Evolutionary conservation across 2,329 filamentous ascomycete species (phyloP).

Genomic region (Parastagonospora avenae): DNA sequence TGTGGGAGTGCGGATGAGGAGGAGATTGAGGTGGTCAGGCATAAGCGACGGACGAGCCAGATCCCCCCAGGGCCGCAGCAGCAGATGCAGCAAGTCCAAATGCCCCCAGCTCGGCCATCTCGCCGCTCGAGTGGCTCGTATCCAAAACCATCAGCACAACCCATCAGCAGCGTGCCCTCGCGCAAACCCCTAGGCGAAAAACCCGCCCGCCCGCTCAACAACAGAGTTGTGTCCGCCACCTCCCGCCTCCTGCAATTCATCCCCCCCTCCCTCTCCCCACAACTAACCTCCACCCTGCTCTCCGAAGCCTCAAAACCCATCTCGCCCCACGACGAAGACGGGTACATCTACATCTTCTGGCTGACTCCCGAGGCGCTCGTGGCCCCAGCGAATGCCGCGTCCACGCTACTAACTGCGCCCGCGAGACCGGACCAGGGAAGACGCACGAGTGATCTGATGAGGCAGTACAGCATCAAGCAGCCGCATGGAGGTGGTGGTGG

Average conservation of each 20-base stretch:
- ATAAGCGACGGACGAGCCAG: slow-evolving; percentile 41
- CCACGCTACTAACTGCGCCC: slow-evolving; percentile 58
- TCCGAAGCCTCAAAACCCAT: slow-evolving; percentile 78
- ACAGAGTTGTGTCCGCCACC: slow-evolving; percentile 38
- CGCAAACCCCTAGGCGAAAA: slow-evolving; percentile 36
- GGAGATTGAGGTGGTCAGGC: slow-evolving; percentile 51
- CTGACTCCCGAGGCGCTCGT: slow-evolving; percentile 70
- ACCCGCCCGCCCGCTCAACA: slow-evolving; percentile 28
- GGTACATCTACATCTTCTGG: slow-evolving; percentile 99
- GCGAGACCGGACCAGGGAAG: slow-evolving; percentile 44
- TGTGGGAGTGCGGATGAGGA: slow-evolving; percentile 47
- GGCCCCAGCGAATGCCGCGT: slow-evolving; percentile 55
- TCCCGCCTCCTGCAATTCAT: slow-evolving; percentile 68
- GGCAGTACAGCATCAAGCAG: slow-evolving; percentile 37
- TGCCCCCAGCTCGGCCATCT: slow-evolving; percentile 9
- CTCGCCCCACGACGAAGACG: slow-evolving; percentile 73
- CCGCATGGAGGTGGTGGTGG: neutral
- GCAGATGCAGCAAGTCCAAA: slow-evolving; percentile 17
- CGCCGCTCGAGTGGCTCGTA: slow-evolving; percentile 3
- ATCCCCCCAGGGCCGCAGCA: too few species aligned
- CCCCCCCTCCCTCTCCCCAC: slow-evolving; percentile 67
- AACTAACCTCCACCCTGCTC: slow-evolving; percentile 72
- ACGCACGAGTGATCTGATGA: slow-evolving; percentile 40
- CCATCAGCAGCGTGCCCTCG: slow-evolving; percentile 18
- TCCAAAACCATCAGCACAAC: slow-evolving; percentile 9